Evolutionary conservation across 1,284 basidiomycete species (phyloP), one percentile per base, ranked within the genome.

Genomic region (Trichosporon coremiiforme): DNA sequence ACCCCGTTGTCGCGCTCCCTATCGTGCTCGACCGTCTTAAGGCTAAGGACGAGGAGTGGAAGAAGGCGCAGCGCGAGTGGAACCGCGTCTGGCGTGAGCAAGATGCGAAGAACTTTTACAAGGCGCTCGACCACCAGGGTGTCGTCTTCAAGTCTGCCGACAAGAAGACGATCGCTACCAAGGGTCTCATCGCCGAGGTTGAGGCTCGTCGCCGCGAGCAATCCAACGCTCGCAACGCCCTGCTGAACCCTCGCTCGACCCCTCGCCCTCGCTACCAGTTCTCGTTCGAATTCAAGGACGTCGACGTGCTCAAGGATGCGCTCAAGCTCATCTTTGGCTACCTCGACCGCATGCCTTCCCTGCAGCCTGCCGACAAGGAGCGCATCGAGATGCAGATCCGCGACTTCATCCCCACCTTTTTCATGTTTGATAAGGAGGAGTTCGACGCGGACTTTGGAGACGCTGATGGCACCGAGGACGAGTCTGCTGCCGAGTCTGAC

Each of bases 31-130:
- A 89, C 50, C 89, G 97, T 15, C 86, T 99, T 70, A 96, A 94
- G 86, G 90, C 91, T 80, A 98, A 97, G 84, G 93, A 98, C 81
- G 95, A 98, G 75, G 97, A 99, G 81, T 99, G 97, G 97, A 91
- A 94, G 81, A 87, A 92, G 41, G 90, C 92, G 29, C 93, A 97
- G 83, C 88, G 95, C 66, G 96, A 98, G 83, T 99, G 95, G 94
- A 94, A 92, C 85, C 89, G 92, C 73, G 95, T 95, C 25, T 99
- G 97, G 97, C 88, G 94, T 69, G 96, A 98, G 82, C 92, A 98
- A 57, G 96, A 98, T 78, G 91, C 90, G 69, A 93, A 94, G 84
- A 98, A 98, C 85, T 98, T 96, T 82, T 95, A 95, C 88, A 97
- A 97, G 85, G 91, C 91, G 57, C 88, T 98, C 70, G 97, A 99